Conservation (phyloP, 495 filamentous ascomycete genomes). For the Penicillium cataractarum region DNA sequence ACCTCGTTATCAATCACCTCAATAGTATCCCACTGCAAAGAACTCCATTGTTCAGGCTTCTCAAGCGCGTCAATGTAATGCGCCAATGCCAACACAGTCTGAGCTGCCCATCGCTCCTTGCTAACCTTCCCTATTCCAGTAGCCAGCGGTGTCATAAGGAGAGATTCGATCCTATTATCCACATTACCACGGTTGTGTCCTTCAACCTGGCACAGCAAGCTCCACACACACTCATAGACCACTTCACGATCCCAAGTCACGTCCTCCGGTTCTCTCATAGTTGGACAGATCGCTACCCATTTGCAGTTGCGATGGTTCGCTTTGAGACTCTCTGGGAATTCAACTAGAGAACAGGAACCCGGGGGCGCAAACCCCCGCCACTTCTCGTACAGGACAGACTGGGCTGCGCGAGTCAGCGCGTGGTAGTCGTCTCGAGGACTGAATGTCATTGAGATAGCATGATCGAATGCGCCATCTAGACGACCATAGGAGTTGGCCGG, state of each 20-base stretch:
- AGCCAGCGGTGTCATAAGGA: slow-evolving; percentile 55
- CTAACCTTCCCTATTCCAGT: slow-evolving; percentile 49
- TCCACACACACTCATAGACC: slow-evolving; percentile 58
- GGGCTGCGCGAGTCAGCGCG: slow-evolving; percentile 46
- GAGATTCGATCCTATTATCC: slow-evolving; percentile 36
- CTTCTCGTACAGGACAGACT: slow-evolving; percentile 46
- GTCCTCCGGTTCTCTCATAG: slow-evolving; percentile 47
- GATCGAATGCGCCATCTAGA: slow-evolving; percentile 57
- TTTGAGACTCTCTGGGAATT: slow-evolving; percentile 36
- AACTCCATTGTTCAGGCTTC: slow-evolving; percentile 36
- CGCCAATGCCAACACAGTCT: slow-evolving; percentile 53
- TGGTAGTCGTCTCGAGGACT: slow-evolving; percentile 47
- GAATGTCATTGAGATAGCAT: slow-evolving; percentile 54
- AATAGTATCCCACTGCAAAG: slow-evolving; percentile 37
- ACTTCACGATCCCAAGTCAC: slow-evolving; percentile 55
- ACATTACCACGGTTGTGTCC: slow-evolving; percentile 40
- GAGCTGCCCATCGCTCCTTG: slow-evolving; percentile 49
- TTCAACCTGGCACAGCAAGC: slow-evolving; percentile 49
- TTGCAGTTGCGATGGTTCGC: slow-evolving; percentile 40
- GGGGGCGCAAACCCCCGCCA: slow-evolving; percentile 53
- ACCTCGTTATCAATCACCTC: slow-evolving; percentile 30
- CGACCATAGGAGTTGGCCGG: slow-evolving; percentile 57
- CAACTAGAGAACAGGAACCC: slow-evolving; percentile 50
- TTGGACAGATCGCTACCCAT: slow-evolving; percentile 55
- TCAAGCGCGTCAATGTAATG: slow-evolving; percentile 50